A percentile compares a stretch with the other conserved stretches of the same genome.
Evolutionary conservation across 176 grass and related monocot species (phyloP).

Genomic region (Lolium perenne): DNA sequence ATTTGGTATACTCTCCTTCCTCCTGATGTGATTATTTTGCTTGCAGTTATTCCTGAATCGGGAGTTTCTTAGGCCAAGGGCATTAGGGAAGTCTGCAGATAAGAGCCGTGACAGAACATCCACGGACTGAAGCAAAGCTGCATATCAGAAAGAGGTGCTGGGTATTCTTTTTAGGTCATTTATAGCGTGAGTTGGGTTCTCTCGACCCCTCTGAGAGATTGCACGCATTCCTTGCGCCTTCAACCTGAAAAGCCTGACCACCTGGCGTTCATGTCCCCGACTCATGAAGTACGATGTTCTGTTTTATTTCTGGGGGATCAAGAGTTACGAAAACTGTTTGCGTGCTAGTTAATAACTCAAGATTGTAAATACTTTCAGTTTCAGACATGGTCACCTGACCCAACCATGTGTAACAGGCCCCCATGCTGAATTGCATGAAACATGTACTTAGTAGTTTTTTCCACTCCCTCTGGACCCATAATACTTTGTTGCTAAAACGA

Average conservation of each 20-base stretch:
- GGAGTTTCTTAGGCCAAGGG: conserved; percentile 26
- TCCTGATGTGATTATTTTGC: conserved; percentile 20
- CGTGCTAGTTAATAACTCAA: not conserved
- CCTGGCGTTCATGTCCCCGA: no score
- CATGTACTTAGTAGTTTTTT: no score
- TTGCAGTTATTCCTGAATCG: conserved; percentile 55
- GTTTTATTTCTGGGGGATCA: not conserved
- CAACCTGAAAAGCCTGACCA: no score
- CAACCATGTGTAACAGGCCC: not conserved
- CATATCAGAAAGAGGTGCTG: conserved; percentile 13
- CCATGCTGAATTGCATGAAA: not conserved
- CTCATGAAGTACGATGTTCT: not conserved
- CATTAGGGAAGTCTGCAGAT: conserved; percentile 46
- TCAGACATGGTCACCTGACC: not conserved
- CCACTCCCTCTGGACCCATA: no score
- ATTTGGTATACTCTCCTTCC: not conserved
- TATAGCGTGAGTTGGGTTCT: no score
- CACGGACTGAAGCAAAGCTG: not conserved
- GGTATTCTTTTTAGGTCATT: no score
- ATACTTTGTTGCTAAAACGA: no score
- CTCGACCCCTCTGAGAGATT: no score
- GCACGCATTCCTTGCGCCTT: no score
- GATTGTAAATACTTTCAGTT: not conserved
- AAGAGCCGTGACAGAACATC: not conserved
- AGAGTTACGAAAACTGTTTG: not conserved